Conservation (phyloP, 1,284 basidiomycete species). For the Cryptococcus hybrid region DNA sequence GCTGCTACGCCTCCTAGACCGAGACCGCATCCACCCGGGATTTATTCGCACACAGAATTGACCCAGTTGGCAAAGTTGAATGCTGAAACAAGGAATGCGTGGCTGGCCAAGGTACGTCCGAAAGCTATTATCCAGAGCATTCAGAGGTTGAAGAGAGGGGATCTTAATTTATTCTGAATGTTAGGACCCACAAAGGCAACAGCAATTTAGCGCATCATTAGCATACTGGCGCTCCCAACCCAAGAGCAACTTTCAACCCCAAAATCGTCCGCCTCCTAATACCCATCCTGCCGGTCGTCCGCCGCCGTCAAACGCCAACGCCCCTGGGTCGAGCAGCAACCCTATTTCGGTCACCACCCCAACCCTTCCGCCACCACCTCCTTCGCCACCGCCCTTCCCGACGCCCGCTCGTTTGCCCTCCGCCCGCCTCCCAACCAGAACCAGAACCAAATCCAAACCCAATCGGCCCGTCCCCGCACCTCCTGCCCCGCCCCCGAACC, state of each 20-base stretch:
- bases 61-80: slow-evolving; percentile 5
- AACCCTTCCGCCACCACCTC: slow-evolving; percentile 3
- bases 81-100: slow-evolving; percentile 4
- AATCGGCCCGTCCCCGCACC: background rate
- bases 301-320: background rate
- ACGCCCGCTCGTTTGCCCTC: slow-evolving; percentile 7
- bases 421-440: background rate
- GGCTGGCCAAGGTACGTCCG: slow-evolving; percentile 9
- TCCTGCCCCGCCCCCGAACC: slow-evolving; percentile 20
- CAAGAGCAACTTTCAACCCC: background rate
- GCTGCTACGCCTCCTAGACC: background rate
- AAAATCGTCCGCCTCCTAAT: background rate
- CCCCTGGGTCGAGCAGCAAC: background rate
- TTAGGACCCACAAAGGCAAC: slow-evolving; percentile 11
- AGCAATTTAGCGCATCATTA: slow-evolving; percentile 7
- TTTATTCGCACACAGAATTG: slow-evolving; percentile 6
- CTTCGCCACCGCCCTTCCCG: slow-evolving; percentile 12
- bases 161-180: too few species aligned
- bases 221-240: slow-evolving; percentile 10
- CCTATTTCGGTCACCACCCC: background rate
- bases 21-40: slow-evolving; percentile 3
- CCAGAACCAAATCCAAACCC: background rate
- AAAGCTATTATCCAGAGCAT: background rate
- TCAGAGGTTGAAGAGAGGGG: background rate
- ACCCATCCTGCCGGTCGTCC: background rate